Evolutionary conservation across 306 rosid species (phyloP), one percentile per base, ranked within the genome.

Genomic region (Acacia crassicarpa): DNA sequence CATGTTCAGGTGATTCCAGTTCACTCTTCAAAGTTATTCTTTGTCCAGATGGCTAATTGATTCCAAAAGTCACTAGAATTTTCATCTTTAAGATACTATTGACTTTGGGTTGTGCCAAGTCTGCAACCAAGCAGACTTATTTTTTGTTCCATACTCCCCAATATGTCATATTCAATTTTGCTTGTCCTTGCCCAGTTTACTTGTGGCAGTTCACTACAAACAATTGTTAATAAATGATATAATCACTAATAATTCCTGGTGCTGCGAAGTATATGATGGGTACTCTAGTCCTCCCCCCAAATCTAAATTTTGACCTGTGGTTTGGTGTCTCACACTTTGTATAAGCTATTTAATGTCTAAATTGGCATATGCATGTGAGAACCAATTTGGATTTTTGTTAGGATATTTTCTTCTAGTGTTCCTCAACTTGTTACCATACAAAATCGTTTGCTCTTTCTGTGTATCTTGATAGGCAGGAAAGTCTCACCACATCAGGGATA

Each of bases 1-100:
- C 99, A 95, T 78, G 58, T 93, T 80, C 96, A 95, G 99, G 99
- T 95, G 83, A 85, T 20, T 86, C 77, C 63, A 70, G 49, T 75
- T 35, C 72, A 77, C 53, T 46, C 8, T 48, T 58, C 63, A 27
- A 78, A 44, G 8, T 13, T 43, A 65, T 41, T 51, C 68, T 61
- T 77, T 70, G 11, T 82, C 30, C 16, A 6, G 72, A 35, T 30
- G 54, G 44, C 49, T 46, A 43, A 23, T 41, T 56, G 61, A 56
- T 87, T 84, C 78, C 61, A 74, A 69, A 9, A 33, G 32, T 45
- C 67, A 69, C 2, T 62, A 66, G 35, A 22, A 41, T 59, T 71
- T 78, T 13, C 61, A 58, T 41, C 17, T 58, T 66, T 48, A 27
- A 45, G 68, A 48, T 67, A 25, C 27, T 58, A 22, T 58, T 58